Base-by-base conservation (phyloP, 2,329 filamentous ascomycete genomes). In the Pyrenophora seminiperda region DNA sequence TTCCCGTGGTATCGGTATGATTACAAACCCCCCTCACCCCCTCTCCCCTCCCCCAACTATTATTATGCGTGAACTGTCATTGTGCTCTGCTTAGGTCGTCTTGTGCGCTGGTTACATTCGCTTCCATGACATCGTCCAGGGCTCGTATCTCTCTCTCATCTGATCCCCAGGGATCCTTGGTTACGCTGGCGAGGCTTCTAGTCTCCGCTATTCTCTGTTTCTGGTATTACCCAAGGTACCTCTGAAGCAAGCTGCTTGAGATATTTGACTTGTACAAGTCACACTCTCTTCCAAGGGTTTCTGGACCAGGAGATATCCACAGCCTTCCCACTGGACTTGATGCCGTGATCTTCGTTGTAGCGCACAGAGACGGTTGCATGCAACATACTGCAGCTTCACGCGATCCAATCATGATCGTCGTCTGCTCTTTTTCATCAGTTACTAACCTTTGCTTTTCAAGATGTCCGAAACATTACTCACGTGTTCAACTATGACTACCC, bases 1-100 rank as follows among this genome's bases (percentile, higher is more conserved):
- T 80, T 97, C 94, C 74, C 94, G 94, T 92, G 94, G 94, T 91
- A 97, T 99, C 80, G 94, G 94, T 97, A 95, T 96, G 91, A 93
- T 89, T 85, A 80, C 82, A 79, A 79, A 78, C 75, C 77, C 79
- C 75, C 76, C 71, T 71, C 66, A 70, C 69, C 70, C 70, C 70
- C 68, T 59, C 66, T 68, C 58, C 75, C 65, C 59, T 56, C 58
- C 59, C 63, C 65, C 65, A 59, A 61, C 46, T 61, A 68, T 69
- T 80, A 77, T 77, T 79, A 67, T 69, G 81, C 82, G 82, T 83
- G 80, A 81, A 81, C 80, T 83, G 81, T 78, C 77, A 77, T 78
- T 79, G 85, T 91, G 85, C 89, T 92, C 87, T 90, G 90, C 90
- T 93, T 88, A 91, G 83, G 82, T 85, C 86, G 87, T 85, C 88